Conservation (phyloP, 495 filamentous ascomycete genomes). For the Wilcoxina mikolae region DNA sequence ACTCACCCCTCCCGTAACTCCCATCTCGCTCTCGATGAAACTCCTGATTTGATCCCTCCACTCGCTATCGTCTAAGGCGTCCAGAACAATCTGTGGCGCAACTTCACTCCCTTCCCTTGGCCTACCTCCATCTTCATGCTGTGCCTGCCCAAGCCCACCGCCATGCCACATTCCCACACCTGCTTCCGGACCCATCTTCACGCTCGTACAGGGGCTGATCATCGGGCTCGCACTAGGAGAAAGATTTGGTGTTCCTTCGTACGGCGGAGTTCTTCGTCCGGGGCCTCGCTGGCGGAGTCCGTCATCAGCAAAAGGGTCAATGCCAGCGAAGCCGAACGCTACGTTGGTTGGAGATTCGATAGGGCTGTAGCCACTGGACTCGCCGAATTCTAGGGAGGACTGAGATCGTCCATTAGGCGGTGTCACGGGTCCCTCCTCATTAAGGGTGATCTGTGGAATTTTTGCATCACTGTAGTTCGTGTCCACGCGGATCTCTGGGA, state of each 20-base stretch:
- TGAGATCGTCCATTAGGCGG: slow-evolving; percentile 27
- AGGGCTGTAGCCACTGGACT: background rate
- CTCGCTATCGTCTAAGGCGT: slow-evolving; percentile 18
- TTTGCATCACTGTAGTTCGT: slow-evolving; percentile 40
- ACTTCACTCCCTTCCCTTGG: slow-evolving; percentile 12
- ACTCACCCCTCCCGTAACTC: no score
- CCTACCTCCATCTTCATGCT: slow-evolving; percentile 1
- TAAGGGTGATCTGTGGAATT: slow-evolving; percentile 16
- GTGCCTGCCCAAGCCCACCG: slow-evolving; percentile 1
- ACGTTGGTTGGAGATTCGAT: slow-evolving; percentile 4
- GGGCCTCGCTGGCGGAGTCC: slow-evolving; percentile 16
- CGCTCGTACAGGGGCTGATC: slow-evolving; percentile 12
- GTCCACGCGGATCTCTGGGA: slow-evolving; percentile 85
- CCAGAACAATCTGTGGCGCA: slow-evolving; percentile 19
- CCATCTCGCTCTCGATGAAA: slow-evolving; percentile 14
- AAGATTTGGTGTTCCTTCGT: slow-evolving; percentile 12
- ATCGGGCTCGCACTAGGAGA: slow-evolving; percentile 20
- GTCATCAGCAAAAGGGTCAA: slow-evolving; percentile 16
- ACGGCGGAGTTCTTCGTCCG: slow-evolving; percentile 13
- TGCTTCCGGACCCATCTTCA: slow-evolving; percentile 1
- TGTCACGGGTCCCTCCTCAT: slow-evolving; percentile 25
- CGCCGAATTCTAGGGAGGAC: slow-evolving; percentile 27
- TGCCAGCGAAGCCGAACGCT: slow-evolving; percentile 17
- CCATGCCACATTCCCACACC: slow-evolving; percentile 1
- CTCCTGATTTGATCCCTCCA: slow-evolving; percentile 25